Base-by-base conservation (phyloP, 2,329 filamentous ascomycete genomes). In the Sporothrix sp. region DNA sequence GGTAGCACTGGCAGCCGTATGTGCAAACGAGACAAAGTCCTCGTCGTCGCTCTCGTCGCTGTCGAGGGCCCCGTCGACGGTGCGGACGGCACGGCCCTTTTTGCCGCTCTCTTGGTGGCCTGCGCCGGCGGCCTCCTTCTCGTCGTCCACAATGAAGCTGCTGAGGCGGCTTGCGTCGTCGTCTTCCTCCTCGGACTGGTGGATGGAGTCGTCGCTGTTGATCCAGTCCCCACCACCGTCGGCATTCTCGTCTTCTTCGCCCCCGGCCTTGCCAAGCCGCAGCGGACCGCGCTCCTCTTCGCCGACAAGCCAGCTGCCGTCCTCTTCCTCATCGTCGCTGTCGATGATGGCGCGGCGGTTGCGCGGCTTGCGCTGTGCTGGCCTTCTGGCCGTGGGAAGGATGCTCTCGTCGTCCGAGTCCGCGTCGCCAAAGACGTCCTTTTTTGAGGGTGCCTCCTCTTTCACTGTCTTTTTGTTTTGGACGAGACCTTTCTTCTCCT, bases 201-300 rank as follows among this genome's bases (percentile, higher is more conserved):
- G 66, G 11, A 68, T 65, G 0, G 83, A 86, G 60, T 93, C 85
- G 27, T 85, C 80, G 0, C 83, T 81, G 33, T 77, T 77, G 45
- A 95, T 73, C 63, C 80, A 87, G 51, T 94, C 86, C 20, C 88
- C 90, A 3, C 84, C 87, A 2, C 88, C 88, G 62, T 95, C 90
- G 2, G 85, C 87, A 62, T 95, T 80, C 42, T 54, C 53, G 8
- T 54, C 53, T 25, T 52, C 46, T 9, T 80, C 78, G 4, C 86
- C 87, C n/a, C 87, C 88, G 39, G 86, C 85, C 62, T 82, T 85
- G 43, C 85, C 87, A 14, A 90, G 72, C n/a, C 72, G 71, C 4
- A 82, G 62, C 1, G 72, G 62, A 0, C 75, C 72, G 39, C 76
- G 81, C 60, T 93, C 73, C 9, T 78, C 73, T 52, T 85, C 81